Base-by-base conservation (phyloP, 2,329 filamentous ascomycete species). In the Dactylellina leptospora region DNA sequence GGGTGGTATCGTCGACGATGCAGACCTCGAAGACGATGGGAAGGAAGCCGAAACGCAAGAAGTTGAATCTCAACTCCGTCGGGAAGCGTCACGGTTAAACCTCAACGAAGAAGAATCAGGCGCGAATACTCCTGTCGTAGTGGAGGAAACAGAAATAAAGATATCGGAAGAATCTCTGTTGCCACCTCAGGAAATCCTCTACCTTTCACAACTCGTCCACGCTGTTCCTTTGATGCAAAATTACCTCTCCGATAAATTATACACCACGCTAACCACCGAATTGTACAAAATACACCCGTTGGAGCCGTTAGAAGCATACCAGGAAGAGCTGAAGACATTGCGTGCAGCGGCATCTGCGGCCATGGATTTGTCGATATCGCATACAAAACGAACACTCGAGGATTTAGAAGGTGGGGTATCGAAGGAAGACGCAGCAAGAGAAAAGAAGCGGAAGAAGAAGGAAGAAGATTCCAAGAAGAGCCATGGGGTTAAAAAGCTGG, bases 381-480 rank as follows among this genome's bases (percentile, higher is more conserved):
- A 73, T 48, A 62, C 69, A 18, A 93, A 93, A 79, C 84, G 88
- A 13, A 80, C 80, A 0, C 78, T 84, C 0, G 88, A 91, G 70
- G 90, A 91, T 33, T 88, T 91, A 28, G 85, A 87, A 22, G 85
- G 86, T 33, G 84, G 86, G 10, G 83, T 84, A 10, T 82, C 80
- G 4, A 62, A 48, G 55, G 81, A 73, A 16, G 54, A 73, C 5
- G 78, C 79, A n/a, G 80, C 88, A 2, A 87, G 87, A 2, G 90
- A 93, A 79, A 96, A 95, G 85, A 93, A 90, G 82, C 84, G 89
- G 44, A 93, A 88, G 79, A 87, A 89, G 81, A 92, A 96, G 54
- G 93, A 96, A 73, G 93, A 96, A 69, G 93, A 96, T 69, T 90
- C 89, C 81, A 89, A 87, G 79, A 93, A 88, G 80, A 95, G 90